Percentiles rank a stretch among this genome's conserved stretches.
Conservation (phyloP, 1,139 yeast genomes). For the Suhomyces maxii region DNA sequence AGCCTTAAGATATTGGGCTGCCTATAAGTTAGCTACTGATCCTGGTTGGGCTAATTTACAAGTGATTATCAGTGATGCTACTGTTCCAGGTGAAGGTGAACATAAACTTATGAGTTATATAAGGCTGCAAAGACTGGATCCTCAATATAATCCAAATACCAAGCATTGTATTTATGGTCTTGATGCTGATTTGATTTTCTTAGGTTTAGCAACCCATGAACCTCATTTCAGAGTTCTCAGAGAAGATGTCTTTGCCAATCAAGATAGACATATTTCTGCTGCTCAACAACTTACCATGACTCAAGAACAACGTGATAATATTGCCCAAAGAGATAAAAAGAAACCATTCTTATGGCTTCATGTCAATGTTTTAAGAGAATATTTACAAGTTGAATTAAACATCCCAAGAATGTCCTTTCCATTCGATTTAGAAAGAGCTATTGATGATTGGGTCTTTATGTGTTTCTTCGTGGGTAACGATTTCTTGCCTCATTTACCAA, state of each 20-base stretch:
- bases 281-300: conserved; percentile 59
- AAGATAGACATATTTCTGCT: conserved; percentile 46
- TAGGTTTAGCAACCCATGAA: conserved; percentile 94
- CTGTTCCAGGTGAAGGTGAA: conserved; percentile 99
- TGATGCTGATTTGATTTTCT: conserved; percentile 96
- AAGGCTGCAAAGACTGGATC: conserved; percentile 80
- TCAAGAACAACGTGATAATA: conserved; percentile 55
- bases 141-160: conserved; percentile 84
- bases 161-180: conserved; percentile 94
- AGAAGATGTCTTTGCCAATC: conserved; percentile 91
- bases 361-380: conserved; percentile 83
- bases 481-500: conserved; percentile 95
- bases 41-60: conserved; percentile 89
- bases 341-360: conserved; percentile 96
- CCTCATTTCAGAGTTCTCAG: conserved; percentile 93
- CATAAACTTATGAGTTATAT: conserved; percentile 96
- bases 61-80: conserved; percentile 88
- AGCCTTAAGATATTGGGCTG: conserved; percentile 86
- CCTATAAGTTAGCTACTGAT: conserved; percentile 81
- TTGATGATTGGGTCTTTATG: conserved; percentile 99
- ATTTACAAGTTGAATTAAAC: conserved; percentile 76
- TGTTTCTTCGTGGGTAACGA: conserved; percentile 99
- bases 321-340: conserved; percentile 58
- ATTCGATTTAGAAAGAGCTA: conserved; percentile 89
- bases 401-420: conserved; percentile 70